phyloP scores from a whole-genome alignment of 2,329 filamentous ascomycete species.

The Tolypocladium cylindrosporum region DNA sequence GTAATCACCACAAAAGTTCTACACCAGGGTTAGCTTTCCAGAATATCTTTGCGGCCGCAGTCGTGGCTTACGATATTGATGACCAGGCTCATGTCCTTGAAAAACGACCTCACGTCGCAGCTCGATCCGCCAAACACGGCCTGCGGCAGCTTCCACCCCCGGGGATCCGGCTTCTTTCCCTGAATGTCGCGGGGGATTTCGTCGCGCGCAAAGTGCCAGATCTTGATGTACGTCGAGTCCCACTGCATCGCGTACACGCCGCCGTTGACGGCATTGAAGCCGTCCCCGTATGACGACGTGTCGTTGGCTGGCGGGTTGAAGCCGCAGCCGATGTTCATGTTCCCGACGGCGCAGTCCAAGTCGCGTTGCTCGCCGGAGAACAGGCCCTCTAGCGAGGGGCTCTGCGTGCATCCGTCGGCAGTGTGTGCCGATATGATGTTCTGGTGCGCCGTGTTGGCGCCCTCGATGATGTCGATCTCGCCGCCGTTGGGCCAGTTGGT shows the following conservation, averaged over 20 bases:
- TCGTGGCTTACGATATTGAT: slow-evolving; percentile 48
- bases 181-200: slow-evolving; percentile 56
- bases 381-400: slow-evolving; percentile 8
- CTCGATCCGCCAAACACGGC: slow-evolving; percentile 54
- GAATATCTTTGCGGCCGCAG: too few relatives aligned
- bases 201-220: slow-evolving; percentile 68
- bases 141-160: slow-evolving; percentile 56
- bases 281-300: slow-evolving; percentile 44
- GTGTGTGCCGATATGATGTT: slow-evolving; percentile 58
- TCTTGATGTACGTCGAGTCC: slow-evolving; percentile 55
- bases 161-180: slow-evolving; percentile 48
- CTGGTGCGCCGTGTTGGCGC: slow-evolving; percentile 49
- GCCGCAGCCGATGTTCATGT: slow-evolving; percentile 33
- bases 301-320: slow-evolving; percentile 29
- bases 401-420: slow-evolving; percentile 19
- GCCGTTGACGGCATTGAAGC: slow-evolving; percentile 57
- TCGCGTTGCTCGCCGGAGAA: slow-evolving; percentile 17
- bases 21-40: not conserved
- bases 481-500: slow-evolving; percentile 50
- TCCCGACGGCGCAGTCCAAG: slow-evolving; percentile 26
- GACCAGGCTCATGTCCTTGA: slow-evolving; percentile 60
- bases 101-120: slow-evolving; percentile 58
- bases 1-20: slow-evolving; percentile 70
- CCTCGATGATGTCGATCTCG: slow-evolving; percentile 63
- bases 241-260: slow-evolving; percentile 65